A percentile compares a stretch with the other conserved stretches of the same genome.
Conservation (phyloP, 805 yeast species). For the Myxozyma nipponensis region DNA sequence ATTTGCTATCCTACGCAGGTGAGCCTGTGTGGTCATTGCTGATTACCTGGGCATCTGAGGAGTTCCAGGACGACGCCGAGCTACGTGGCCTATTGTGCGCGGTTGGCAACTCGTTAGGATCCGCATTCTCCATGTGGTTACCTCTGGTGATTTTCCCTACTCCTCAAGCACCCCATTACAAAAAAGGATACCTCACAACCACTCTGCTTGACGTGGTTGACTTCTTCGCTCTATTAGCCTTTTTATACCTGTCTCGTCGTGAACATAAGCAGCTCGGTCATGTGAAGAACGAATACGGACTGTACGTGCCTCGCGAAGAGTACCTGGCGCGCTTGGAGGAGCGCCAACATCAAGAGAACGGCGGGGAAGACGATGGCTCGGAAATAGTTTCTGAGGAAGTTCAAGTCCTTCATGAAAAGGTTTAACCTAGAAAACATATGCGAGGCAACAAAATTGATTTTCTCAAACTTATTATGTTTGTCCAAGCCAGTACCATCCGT, state of each 20-base stretch:
- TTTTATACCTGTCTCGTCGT: constrained; percentile 11
- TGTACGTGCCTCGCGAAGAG: constrained; percentile 17
- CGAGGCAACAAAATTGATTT: too few relatives aligned
- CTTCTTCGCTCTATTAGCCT: constrained; percentile 11
- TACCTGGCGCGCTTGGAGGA: constrained; percentile 12
- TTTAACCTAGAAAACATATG: too few relatives aligned
- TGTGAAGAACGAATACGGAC: constrained; percentile 16
- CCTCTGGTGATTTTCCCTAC: constrained; percentile 21
- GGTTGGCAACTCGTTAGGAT: constrained; percentile 21
- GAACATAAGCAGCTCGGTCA: constrained; percentile 7
- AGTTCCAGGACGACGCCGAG: constrained; percentile 25
- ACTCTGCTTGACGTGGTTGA: constrained; percentile 14
- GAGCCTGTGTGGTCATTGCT: constrained; percentile 24
- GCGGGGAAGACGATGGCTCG: background rate
- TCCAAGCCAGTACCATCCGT: too few relatives aligned
- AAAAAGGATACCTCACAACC: constrained; percentile 13
- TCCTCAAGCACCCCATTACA: constrained; percentile 18
- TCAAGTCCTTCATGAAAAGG: too few relatives aligned
- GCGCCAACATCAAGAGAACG: background rate
- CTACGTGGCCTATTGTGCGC: constrained; percentile 20
- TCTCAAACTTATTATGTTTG: too few relatives aligned
- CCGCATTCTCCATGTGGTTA: constrained; percentile 27
- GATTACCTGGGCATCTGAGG: constrained; percentile 24
- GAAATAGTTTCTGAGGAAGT: too few relatives aligned
- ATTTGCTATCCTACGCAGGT: constrained; percentile 13